These are phyloP conservation scores for Fomitopsis pulvina DNA, from an alignment of 768 basidiomycete genomes.

Conservation along the genomic window DNA sequence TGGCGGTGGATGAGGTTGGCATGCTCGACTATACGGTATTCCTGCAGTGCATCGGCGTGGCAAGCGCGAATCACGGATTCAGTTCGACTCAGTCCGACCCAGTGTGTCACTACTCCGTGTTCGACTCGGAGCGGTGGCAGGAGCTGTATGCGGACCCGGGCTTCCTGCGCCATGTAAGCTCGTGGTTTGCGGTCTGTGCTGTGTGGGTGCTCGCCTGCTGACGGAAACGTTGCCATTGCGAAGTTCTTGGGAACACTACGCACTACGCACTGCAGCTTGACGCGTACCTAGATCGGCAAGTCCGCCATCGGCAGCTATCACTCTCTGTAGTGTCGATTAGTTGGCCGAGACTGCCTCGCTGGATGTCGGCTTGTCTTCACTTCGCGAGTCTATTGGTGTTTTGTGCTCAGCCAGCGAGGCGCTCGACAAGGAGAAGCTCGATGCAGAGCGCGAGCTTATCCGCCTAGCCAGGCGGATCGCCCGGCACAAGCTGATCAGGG, in stretches of 20 bases:
- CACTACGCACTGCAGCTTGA: constrained; percentile 54
- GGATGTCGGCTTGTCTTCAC: constrained; percentile 31
- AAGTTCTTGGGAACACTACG: constrained; percentile 63
- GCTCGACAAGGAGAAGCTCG: constrained; percentile 53
- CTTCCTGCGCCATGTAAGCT: constrained; percentile 48
- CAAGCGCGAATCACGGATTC: constrained; percentile 32
- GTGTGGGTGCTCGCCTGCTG: neutral
- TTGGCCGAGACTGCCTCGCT: constrained; percentile 20
- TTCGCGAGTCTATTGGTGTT: constrained; percentile 40
- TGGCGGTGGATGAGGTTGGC: constrained; percentile 28
- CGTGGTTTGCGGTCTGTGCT: neutral
- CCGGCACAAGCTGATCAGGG: constrained; percentile 7
- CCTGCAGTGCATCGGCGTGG: constrained; percentile 69
- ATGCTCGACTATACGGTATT: constrained; percentile 89
- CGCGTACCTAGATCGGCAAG: constrained; percentile 45
- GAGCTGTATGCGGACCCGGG: constrained; percentile 59
- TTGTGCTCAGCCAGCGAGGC: constrained; percentile 45
- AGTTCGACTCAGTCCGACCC: constrained; percentile 33
- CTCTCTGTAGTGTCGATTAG: constrained; percentile 10
- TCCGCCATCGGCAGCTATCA: no score
- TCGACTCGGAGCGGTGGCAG: constrained; percentile 53
- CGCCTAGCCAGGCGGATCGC: constrained; percentile 33
- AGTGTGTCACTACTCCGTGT: constrained; percentile 58
- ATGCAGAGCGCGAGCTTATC: constrained; percentile 47
- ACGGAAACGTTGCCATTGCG: constrained; percentile 49